Conservation (phyloP, 2,329 filamentous ascomycete genomes). For the Phialocephala subalpina region DNA sequence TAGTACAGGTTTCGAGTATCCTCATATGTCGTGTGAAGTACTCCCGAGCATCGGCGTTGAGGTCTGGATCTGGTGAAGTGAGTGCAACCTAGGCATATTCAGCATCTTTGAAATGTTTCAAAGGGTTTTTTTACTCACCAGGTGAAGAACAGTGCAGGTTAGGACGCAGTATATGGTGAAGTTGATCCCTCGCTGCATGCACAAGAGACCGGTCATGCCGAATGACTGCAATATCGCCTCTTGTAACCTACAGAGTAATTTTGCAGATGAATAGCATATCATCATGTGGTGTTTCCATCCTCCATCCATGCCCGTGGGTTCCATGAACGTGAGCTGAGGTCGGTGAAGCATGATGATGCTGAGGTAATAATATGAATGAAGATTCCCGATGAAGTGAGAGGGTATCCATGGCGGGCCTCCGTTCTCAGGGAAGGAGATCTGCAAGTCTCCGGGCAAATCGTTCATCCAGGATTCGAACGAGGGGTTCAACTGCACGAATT, state of each 20-base stretch:
- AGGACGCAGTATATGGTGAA: slow-evolving; percentile 94
- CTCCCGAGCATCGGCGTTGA: slow-evolving; percentile 84
- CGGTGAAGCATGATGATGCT: slow-evolving; percentile 87
- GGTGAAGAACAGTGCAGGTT: slow-evolving; percentile 90
- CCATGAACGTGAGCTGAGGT: slow-evolving; percentile 82
- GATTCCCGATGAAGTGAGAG: slow-evolving; percentile 87
- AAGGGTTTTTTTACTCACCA: slow-evolving; percentile 67
- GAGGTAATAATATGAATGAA: slow-evolving; percentile 89
- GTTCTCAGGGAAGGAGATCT: slow-evolving; percentile 79
- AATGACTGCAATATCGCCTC: slow-evolving; percentile 82
- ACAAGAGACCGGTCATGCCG: slow-evolving; percentile 81
- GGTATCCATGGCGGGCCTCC: slow-evolving; percentile 84
- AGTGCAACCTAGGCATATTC: slow-evolving; percentile 75
- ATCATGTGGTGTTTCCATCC: slow-evolving; percentile 90
- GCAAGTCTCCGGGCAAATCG: slow-evolving; percentile 80
- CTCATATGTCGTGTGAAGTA: slow-evolving; percentile 96
- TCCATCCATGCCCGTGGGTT: slow-evolving; percentile 73
- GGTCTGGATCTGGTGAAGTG: slow-evolving; percentile 89
- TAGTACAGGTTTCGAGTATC: slow-evolving; percentile 85
- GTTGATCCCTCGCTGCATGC: slow-evolving; percentile 93
- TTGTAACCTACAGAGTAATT: slow-evolving; percentile 84
- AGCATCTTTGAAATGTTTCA: slow-evolving; percentile 11
- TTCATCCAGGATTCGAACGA: slow-evolving; percentile 78
- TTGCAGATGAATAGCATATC: slow-evolving; percentile 84
- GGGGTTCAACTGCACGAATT: slow-evolving; percentile 81